phyloP scores from a whole-genome alignment of 768 basidiomycete species.

The Clitopilus hobsonii region DNA sequence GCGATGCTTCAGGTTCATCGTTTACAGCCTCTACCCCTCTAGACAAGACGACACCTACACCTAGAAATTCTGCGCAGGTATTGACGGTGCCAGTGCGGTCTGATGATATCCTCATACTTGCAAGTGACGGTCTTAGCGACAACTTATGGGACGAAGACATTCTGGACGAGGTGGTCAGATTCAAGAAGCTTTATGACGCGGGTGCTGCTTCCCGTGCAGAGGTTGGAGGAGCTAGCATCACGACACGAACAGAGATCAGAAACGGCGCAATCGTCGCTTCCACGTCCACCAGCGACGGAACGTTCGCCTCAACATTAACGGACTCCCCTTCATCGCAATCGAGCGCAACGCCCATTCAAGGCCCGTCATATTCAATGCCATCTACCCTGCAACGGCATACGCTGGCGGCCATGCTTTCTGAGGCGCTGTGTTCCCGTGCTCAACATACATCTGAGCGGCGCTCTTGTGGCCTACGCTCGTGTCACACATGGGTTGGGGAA shows the following conservation, averaged over 20 bases:
- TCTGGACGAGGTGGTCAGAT: conserved; percentile 70
- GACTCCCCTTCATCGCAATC: not conserved
- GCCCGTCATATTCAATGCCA: not conserved
- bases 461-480: not conserved
- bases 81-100: conserved; percentile 65
- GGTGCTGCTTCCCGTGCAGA: conserved; percentile 4
- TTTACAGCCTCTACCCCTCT: conserved; percentile 12
- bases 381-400: conserved; percentile 41
- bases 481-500: conserved; percentile 9
- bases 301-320: not conserved
- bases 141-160: conserved; percentile 90
- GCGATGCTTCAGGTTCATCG: not conserved
- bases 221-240: conserved; percentile 2
- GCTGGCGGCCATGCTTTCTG: conserved; percentile 67
- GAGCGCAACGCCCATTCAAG: not conserved
- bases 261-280: not conserved
- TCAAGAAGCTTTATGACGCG: conserved; percentile 25
- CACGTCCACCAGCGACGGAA: not conserved
- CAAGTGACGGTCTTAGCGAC: conserved; percentile 78
- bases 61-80: conserved; percentile 56
- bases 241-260: not conserved
- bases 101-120: conserved; percentile 77
- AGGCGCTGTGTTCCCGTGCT: conserved; percentile 79
- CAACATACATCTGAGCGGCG: conserved; percentile 58
- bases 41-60: conserved; percentile 7